Base-by-base conservation (phyloP, 257 asterid species). In the Jacaranda copaia region DNA sequence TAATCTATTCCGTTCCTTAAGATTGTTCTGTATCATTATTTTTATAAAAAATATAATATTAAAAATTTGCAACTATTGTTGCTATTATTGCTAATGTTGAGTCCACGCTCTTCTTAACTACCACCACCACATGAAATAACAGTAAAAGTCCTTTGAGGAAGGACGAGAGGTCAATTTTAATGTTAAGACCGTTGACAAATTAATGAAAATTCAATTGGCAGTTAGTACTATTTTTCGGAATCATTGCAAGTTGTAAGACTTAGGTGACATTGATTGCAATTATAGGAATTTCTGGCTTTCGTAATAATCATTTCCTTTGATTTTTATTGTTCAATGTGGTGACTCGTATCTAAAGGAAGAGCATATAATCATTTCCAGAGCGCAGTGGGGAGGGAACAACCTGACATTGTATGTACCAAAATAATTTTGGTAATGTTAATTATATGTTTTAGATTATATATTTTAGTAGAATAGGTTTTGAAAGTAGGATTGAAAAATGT, bases 261-360 rank as follows among this genome's bases (percentile, higher is more conserved):
- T 19, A 62, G 15, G 4, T 57, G 55, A 35, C 70, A 76, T 66
- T 76, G 12, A 76, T 55, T 67, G 75, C 80, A 56, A 56, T 45
- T 42, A 43, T 14, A 52, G n/a, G 15, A 13, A 52, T 18, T 51
- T 63, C 11, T 75, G 72, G 35, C 32, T 39, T 74, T 14, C 8
- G 58, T 15, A 5, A 5, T 56, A 53, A 76, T 66, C 25, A 18
- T 45, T 75, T 25, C 53, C 2, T 5, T 55, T 25, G 49, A 40
- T 65, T 65, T 66, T 55, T 67, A 43, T 39, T 5, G 6, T 25
- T 25, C n/a, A n/a, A n/a, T n/a, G n/a, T n/a, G n/a, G n/a, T n/a
- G n/a, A n/a, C n/a, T n/a, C n/a, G 32, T 25, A 25, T 25, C 32
- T 25, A 25, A 25, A 25, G 2, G 32, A 25, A 25, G 32, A 25